Percentiles rank a stretch among this genome's conserved stretches.
These are phyloP conservation scores for Lachnellula willkommii DNA, from an alignment of 2,329 filamentous ascomycete species.

Conservation along the genomic window DNA sequence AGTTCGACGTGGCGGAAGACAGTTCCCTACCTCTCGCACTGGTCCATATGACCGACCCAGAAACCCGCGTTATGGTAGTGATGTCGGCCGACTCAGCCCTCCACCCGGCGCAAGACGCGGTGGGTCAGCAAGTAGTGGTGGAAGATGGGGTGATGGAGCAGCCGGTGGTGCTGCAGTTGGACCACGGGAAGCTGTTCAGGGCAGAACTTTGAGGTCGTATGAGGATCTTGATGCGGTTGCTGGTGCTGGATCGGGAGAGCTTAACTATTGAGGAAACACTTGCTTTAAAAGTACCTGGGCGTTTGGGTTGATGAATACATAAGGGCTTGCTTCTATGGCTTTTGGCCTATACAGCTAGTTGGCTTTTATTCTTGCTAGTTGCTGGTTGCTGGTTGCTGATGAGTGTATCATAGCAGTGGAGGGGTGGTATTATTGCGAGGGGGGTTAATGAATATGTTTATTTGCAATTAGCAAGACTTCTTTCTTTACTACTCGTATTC, in stretches of 20 bases:
- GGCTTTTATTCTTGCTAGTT: background rate
- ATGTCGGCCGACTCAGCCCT: slow-evolving; percentile 42
- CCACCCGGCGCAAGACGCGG: slow-evolving; percentile 48
- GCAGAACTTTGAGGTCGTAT: slow-evolving; percentile 90
- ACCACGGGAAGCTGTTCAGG: slow-evolving; percentile 85
- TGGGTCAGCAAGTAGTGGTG: slow-evolving; percentile 43
- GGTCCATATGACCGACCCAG: slow-evolving; percentile 68
- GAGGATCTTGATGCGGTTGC: slow-evolving; percentile 90
- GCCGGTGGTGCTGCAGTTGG: slow-evolving; percentile 73
- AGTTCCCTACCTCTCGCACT: slow-evolving; percentile 53
- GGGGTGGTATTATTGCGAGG: background rate
- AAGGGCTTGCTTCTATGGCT: background rate
- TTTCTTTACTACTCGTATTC: too few relatives aligned
- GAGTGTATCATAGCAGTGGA: background rate
- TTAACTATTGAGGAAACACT: slow-evolving; percentile 65
- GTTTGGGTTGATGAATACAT: background rate
- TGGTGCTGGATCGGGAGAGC: slow-evolving; percentile 68
- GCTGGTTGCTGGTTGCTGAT: background rate
- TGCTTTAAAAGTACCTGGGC: background rate
- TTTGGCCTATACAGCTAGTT: background rate
- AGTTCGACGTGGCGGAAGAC: slow-evolving; percentile 62
- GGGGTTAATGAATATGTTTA: too few relatives aligned
- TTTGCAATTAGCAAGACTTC: too few relatives aligned
- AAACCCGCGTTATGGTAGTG: slow-evolving; percentile 44
- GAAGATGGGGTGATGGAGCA: slow-evolving; percentile 66